phyloP scores from a whole-genome alignment of 306 rosid genomes.

The Datisca glomerata region DNA sequence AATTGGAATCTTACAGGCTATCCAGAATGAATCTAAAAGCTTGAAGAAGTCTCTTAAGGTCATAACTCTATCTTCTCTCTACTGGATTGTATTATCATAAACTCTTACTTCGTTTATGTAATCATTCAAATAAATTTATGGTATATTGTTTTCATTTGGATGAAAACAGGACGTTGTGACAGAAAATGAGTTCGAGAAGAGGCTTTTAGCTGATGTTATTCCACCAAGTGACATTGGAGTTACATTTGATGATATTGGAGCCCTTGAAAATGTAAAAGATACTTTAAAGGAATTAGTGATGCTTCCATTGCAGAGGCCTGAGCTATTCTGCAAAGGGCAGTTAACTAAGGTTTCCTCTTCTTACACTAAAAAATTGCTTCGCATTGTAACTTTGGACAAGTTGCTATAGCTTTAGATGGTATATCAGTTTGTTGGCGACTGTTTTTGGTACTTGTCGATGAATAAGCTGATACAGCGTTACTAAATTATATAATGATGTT shows the following conservation, averaged over 20 bases:
- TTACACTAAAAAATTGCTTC: too few relatives aligned
- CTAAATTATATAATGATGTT: too few relatives aligned
- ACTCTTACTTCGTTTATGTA: too few relatives aligned
- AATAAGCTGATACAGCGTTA: too few relatives aligned
- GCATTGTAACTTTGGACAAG: too few relatives aligned
- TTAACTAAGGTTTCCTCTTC: slow-evolving; percentile 74
- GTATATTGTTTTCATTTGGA: too few relatives aligned
- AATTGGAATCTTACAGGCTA: slow-evolving; percentile 68
- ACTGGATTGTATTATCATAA: too few relatives aligned
- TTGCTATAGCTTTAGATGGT: too few relatives aligned
- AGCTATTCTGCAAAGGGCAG: slow-evolving; percentile 98
- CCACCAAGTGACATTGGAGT: slow-evolving; percentile 98
- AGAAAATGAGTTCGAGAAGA: slow-evolving; percentile 96
- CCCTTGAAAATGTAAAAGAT: slow-evolving; percentile 97
- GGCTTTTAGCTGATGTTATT: slow-evolving; percentile 93
- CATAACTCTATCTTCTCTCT: too few relatives aligned
- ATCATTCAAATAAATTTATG: too few relatives aligned
- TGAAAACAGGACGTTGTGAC: slow-evolving; percentile 83
- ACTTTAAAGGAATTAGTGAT: slow-evolving; percentile 96
- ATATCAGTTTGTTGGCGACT: too few relatives aligned
- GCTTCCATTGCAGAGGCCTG: slow-evolving; percentile 99
- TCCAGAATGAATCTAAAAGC: slow-evolving; percentile 92
- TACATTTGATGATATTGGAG: slow-evolving; percentile 99
- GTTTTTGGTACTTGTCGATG: too few relatives aligned
- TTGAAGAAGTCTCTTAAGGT: slow-evolving; percentile 97